Percentiles rank a stretch among this genome's conserved stretches.
phyloP scores from a whole-genome alignment of 768 basidiomycete genomes.

The Kwoniella sp. region DNA sequence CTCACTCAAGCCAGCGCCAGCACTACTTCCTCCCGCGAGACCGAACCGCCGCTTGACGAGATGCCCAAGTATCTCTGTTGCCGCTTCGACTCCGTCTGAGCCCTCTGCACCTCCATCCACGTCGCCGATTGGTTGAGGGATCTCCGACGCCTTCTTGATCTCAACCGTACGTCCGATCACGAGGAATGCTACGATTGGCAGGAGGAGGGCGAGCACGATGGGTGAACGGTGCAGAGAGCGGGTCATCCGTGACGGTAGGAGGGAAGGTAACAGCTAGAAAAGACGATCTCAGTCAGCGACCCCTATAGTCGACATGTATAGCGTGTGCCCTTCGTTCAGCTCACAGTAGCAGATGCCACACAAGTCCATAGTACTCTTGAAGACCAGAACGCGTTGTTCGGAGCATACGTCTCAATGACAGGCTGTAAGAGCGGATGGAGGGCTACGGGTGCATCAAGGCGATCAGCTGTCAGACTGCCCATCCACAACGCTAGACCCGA shows the following conservation, averaged over 20 bases:
- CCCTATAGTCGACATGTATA: background rate
- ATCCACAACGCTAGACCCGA: no score
- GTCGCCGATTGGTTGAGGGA: conserved; percentile 11
- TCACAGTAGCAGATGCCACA: conserved; percentile 35
- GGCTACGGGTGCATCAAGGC: conserved; percentile 31
- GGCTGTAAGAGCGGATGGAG: conserved; percentile 46
- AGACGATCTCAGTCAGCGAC: no score
- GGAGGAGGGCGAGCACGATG: conserved; percentile 36
- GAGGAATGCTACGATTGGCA: conserved; percentile 51
- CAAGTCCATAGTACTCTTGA: conserved; percentile 49
- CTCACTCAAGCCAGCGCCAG: conserved; percentile 53
- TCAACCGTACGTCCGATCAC: conserved; percentile 54
- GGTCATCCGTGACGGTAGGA: conserved; percentile 41
- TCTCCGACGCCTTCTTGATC: conserved; percentile 47
- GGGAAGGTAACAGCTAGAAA: conserved; percentile 44
- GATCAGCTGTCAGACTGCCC: no score
- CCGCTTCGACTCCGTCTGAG: conserved; percentile 4
- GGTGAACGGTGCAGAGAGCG: conserved; percentile 34
- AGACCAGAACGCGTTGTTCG: conserved; percentile 27
- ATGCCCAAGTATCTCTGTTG: conserved; percentile 9
- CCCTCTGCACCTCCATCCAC: background rate
- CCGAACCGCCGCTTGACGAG: conserved; percentile 27
- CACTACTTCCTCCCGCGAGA: conserved; percentile 37
- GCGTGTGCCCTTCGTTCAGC: conserved; percentile 11
- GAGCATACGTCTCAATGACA: conserved; percentile 37